A percentile compares a stretch with the other conserved stretches of the same genome.
phyloP scores from a whole-genome alignment of 164 flowering plant genomes.

The Vitis rotundifolia region DNA sequence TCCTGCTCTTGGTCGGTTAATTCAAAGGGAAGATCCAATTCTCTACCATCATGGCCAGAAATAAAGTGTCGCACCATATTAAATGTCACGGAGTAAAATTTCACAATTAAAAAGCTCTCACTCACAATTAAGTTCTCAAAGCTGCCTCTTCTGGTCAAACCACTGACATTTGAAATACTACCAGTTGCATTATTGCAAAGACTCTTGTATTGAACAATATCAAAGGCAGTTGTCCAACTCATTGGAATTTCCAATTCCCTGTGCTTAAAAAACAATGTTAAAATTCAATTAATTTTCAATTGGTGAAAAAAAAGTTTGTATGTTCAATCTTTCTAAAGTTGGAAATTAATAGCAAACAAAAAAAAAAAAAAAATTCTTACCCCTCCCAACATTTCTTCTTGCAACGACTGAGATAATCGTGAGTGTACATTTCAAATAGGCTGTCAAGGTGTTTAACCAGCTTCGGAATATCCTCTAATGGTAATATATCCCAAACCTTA shows the following conservation, averaged over 20 bases:
- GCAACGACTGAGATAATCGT: constrained; percentile 12
- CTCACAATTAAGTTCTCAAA: constrained; percentile 3
- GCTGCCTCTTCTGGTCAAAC: background rate
- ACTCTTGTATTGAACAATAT: constrained; percentile 8
- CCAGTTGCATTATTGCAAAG: background rate
- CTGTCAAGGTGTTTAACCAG: constrained; percentile 13
- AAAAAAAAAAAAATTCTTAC: background rate
- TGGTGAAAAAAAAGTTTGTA: background rate
- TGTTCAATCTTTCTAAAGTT: too few relatives aligned
- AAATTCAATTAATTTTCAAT: background rate
- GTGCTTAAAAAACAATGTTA: background rate
- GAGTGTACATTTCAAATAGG: constrained; percentile 14
- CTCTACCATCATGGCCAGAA: constrained; percentile 11
- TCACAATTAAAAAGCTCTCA: constrained; percentile 25
- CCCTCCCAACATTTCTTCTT: constrained; percentile 1
- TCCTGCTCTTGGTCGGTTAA: constrained; percentile 16
- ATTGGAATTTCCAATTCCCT: constrained; percentile 18
- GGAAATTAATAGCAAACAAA: background rate
- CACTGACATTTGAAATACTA: background rate
- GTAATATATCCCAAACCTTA: constrained; percentile 34
- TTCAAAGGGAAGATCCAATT: constrained; percentile 27
- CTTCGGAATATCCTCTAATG: constrained; percentile 13
- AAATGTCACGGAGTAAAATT: constrained; percentile 25
- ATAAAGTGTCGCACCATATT: constrained; percentile 18
- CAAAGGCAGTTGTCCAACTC: background rate